Percentiles rank a stretch among this genome's conserved stretches.
Evolutionary conservation across 2,329 filamentous ascomycete species (phyloP).

Genomic region (Pseudogymnoascus sp.): DNA sequence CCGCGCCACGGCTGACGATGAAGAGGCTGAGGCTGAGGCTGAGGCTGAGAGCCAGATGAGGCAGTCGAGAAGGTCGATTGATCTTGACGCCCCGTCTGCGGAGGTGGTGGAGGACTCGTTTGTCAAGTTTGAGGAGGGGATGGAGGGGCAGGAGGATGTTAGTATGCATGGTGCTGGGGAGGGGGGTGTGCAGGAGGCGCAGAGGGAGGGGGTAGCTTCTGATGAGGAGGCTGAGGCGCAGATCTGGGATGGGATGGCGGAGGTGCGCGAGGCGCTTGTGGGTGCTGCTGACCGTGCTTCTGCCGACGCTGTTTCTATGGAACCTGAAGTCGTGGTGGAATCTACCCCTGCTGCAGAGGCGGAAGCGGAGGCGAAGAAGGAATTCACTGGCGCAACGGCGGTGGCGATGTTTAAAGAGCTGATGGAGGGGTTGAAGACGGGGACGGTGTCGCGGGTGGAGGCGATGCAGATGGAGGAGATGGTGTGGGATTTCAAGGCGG

Average conservation of each 20-base stretch:
- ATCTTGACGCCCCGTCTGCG: neutral
- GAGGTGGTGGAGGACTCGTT: neutral
- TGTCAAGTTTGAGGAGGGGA: neutral
- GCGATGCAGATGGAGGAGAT: constrained; percentile 67
- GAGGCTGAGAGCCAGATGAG: neutral
- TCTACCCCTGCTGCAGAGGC: too few relatives aligned
- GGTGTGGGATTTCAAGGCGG: constrained; percentile 68
- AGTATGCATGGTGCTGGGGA: neutral
- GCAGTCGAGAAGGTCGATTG: neutral
- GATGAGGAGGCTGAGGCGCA: neutral
- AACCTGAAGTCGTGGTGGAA: neutral
- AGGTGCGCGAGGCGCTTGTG: neutral
- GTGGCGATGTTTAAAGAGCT: constrained; percentile 45
- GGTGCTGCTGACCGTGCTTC: neutral
- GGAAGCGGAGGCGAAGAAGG: neutral
- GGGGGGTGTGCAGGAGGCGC: neutral
- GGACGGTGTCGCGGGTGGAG: constrained; percentile 54
- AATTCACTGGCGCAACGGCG: constrained; percentile 35
- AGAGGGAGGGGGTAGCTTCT: neutral
- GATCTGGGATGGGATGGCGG: neutral
- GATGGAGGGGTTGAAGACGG: constrained; percentile 49
- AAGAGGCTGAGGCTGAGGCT: neutral
- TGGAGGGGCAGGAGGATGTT: neutral
- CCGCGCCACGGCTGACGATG: neutral
- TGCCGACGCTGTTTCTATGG: neutral